A percentile compares a stretch with the other conserved stretches of the same genome.
These are phyloP conservation scores for Penicillium sp. DNA, from an alignment of 2,329 filamentous ascomycete species.

Conservation along the genomic window DNA sequence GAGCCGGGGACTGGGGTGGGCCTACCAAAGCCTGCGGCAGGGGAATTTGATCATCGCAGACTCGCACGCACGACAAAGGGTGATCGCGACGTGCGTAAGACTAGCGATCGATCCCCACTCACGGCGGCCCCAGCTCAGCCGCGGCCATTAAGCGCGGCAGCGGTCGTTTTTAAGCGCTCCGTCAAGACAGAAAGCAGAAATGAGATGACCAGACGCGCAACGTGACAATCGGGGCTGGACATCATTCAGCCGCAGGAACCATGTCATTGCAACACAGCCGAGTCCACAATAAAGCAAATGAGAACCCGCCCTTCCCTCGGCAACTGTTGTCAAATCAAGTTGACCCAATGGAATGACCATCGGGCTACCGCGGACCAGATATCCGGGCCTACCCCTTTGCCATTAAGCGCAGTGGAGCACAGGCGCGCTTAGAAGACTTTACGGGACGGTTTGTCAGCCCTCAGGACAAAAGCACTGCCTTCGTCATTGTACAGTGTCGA, in stretches of 20 bases:
- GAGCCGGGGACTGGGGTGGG: not conserved
- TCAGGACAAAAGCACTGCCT: too few species aligned
- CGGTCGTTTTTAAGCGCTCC: not conserved
- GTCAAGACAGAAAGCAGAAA: not conserved
- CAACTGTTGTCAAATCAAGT: not conserved
- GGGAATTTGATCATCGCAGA: not conserved
- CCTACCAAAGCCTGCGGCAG: not conserved
- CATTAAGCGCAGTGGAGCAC: constrained; percentile 17
- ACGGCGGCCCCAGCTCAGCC: not conserved
- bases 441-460: not conserved
- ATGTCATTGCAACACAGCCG: not conserved
- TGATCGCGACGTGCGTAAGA: not conserved
- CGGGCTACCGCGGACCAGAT: constrained; percentile 26
- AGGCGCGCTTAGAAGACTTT: not conserved
- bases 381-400: constrained; percentile 20
- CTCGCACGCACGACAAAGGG: not conserved
- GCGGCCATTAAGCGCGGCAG: not conserved
- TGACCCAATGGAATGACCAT: constrained; percentile 12
- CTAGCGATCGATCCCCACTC: not conserved
- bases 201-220: not conserved
- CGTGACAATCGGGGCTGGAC: not conserved
- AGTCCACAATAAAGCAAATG: not conserved
- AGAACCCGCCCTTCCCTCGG: not conserved
- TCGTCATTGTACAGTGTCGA: too few species aligned
- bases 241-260: not conserved